Base-by-base conservation (phyloP, 352 stramenopile genomes). In the Saprolegnia diclina region DNA sequence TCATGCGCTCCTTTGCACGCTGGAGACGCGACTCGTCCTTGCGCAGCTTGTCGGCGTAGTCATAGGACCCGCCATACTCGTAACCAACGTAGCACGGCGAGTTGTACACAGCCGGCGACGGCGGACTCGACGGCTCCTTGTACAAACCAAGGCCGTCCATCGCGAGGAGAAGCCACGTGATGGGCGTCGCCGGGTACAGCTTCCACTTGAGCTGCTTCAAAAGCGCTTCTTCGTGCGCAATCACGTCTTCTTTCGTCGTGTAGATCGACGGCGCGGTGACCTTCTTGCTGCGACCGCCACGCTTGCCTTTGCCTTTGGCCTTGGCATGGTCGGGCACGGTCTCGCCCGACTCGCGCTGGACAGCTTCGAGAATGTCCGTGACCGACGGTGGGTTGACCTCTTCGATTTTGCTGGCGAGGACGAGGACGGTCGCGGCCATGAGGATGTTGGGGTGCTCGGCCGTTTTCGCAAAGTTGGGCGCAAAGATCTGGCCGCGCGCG, bases 101-200 rank as follows among this genome's bases (percentile, higher is more conserved):
- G 35, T 48, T 54, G n/a, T 53, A 42, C 14, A 66, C 22, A 3
- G 42, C 42, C 13, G 42, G 42, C 42, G 42, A 48, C 42, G 42
- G 42, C 18, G 42, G 42, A 7, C 13, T n/a, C 13, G 42, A n/a
- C 42, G 42, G 13, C 42, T 66, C 57, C 44, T 55, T 66, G 57
- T 66, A 66, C 40, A 66, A 21, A 7, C 57, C 57, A 37, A 66
- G 57, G n/a, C 57, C 57, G 18, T 66, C 57, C 32, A 66, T 66
- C 44, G 57, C 50, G 37, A 66, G 3, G 40, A 66, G 42, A 5
- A 66, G 57, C 57, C 57, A 66, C 40, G 57, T 54, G n/a, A 54
- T 40, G n/a, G 57, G 13, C 24, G 57, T 66, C 37, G 57, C 57
- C 9, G 57, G 57, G 42, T 66, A 66, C 18, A 66, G 57, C 40